phyloP scores from a whole-genome alignment of 331 rosid genomes.

The Pyrus hybrid region DNA sequence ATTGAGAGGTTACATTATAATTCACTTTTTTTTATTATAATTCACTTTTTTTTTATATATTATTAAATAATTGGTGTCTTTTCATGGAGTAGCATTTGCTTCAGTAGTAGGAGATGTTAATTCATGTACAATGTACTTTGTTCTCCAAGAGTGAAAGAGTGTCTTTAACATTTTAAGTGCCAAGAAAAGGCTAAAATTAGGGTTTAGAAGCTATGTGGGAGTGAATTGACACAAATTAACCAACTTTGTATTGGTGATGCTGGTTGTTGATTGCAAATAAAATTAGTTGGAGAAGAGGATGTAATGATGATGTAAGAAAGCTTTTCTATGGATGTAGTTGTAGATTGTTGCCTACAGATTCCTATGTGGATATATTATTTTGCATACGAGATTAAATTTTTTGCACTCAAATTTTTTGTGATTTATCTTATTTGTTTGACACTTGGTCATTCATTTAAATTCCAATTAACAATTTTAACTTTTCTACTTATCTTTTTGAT shows the following conservation, averaged over 20 bases:
- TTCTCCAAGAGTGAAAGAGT: not conserved
- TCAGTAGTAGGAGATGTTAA: not conserved
- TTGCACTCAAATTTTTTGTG: too few relatives aligned
- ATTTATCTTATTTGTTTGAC: too few relatives aligned
- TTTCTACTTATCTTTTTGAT: too few relatives aligned
- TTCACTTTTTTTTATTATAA: too few relatives aligned
- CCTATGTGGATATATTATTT: not conserved
- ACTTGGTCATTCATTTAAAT: too few relatives aligned
- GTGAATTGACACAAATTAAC: not conserved
- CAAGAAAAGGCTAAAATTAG: not conserved
- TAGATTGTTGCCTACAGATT: not conserved
- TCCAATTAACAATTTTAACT: too few relatives aligned
- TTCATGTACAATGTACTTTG: not conserved
- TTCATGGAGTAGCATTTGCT: conserved; percentile 14
- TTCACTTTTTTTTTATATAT: not conserved
- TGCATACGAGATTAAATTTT: not conserved
- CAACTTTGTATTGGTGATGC: not conserved
- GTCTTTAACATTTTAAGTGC: not conserved
- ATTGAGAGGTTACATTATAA: not conserved
- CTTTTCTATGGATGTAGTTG: not conserved
- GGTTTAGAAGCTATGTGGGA: not conserved
- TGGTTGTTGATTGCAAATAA: not conserved
- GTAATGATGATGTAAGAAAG: not conserved
- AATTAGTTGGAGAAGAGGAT: not conserved
- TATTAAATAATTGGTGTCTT: conserved; percentile 3